Evolutionary conservation across 371 early-diverging fungal genomes (phyloP).

Genomic region (Lichtheimia ramosa): DNA sequence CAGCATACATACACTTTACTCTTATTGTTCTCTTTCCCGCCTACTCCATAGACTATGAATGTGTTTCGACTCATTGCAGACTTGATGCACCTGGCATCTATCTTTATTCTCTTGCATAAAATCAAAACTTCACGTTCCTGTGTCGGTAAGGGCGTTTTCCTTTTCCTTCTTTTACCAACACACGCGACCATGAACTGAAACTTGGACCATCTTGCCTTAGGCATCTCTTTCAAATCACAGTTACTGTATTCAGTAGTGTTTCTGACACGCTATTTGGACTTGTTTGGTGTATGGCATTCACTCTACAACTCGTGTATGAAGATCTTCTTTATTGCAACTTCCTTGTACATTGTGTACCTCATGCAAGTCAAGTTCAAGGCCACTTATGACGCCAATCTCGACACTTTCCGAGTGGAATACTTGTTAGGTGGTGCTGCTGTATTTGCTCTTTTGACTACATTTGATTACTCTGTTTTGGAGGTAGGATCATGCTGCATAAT

Average conservation of each 20-base stretch:
- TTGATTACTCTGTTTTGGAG: slow-evolving; percentile 72
- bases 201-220: slow-evolving; percentile 39
- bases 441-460: slow-evolving; percentile 71
- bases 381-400: slow-evolving; percentile 91
- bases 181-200: not conserved
- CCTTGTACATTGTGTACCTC: slow-evolving; percentile 86
- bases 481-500: slow-evolving; percentile 25
- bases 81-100: slow-evolving; percentile 94
- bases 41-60: slow-evolving; percentile 62
- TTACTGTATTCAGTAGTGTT: slow-evolving; percentile 94
- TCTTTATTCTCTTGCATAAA: slow-evolving; percentile 88
- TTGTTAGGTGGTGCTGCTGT: slow-evolving; percentile 69
- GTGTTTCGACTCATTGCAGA: slow-evolving; percentile 92
- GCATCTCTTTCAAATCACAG: slow-evolving; percentile 98
- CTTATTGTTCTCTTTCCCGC: no score
- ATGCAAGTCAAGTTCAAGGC: slow-evolving; percentile 88
- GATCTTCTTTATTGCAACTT: slow-evolving; percentile 87
- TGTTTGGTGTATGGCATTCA: slow-evolving; percentile 72
- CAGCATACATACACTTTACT: no score
- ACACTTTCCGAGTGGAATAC: slow-evolving; percentile 90
- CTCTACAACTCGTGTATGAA: slow-evolving; percentile 97
- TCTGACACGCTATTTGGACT: slow-evolving; percentile 92
- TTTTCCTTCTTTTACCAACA: not conserved
- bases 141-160: slow-evolving; percentile 59
- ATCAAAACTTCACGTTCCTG: slow-evolving; percentile 85